These are phyloP conservation scores for Dinochytrium kinnereticum DNA, from an alignment of 371 early-diverging fungal genomes.

Conservation along the genomic window DNA sequence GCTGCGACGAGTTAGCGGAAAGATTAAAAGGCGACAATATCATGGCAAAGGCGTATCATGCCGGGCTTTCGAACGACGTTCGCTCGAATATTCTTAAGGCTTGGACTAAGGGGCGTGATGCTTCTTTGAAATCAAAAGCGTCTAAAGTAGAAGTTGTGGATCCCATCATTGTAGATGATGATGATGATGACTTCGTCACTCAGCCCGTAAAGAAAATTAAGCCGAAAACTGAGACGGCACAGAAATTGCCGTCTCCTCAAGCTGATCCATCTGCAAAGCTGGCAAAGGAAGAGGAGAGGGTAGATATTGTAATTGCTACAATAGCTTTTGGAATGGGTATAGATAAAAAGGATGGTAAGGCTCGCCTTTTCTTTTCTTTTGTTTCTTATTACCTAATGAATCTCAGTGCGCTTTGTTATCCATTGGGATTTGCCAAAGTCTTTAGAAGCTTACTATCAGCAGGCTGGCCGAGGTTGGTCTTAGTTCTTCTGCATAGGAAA, in stretches of 20 bases:
- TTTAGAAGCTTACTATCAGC: conserved; percentile 70
- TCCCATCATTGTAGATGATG: neutral
- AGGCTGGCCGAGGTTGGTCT: conserved; percentile 57
- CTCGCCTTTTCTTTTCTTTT: neutral
- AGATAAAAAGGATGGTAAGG: conserved; percentile 64
- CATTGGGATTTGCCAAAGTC: conserved; percentile 69
- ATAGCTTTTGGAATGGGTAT: conserved; percentile 77
- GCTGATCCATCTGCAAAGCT: neutral
- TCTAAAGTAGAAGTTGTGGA: neutral
- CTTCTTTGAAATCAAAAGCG: neutral
- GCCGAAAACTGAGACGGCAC: neutral
- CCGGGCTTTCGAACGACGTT: conserved; percentile 38
- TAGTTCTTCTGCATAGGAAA: neutral
- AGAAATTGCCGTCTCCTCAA: neutral
- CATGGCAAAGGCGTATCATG: conserved; percentile 50
- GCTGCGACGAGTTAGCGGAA: conserved; percentile 46
- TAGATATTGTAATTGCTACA: conserved; percentile 64
- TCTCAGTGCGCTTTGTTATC: conserved; percentile 66
- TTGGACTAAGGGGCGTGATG: conserved; percentile 34
- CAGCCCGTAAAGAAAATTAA: neutral
- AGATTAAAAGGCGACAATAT: conserved; percentile 38
- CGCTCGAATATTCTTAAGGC: conserved; percentile 36
- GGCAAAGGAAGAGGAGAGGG: conserved; percentile 20
- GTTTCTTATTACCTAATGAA: neutral
- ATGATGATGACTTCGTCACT: conserved; percentile 6